Percentiles rank a stretch among this genome's conserved stretches.
Conservation (phyloP, 345 rosid species). For the Gossypium bickii region DNA sequence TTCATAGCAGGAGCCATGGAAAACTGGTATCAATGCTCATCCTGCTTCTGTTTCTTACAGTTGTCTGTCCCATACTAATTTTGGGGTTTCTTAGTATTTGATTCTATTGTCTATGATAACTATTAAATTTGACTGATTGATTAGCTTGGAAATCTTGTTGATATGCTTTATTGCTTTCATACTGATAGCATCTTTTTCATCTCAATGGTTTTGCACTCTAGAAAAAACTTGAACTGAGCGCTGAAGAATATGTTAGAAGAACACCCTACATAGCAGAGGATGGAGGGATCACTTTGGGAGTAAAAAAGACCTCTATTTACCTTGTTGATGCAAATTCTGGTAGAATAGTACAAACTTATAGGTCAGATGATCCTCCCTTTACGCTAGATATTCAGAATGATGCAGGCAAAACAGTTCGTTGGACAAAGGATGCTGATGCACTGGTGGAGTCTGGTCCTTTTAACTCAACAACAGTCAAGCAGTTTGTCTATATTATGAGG, state of each 20-base stretch:
- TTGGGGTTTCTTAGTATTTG: neutral
- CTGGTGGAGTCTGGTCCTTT: slow-evolving; percentile 26
- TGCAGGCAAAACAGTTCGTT: slow-evolving; percentile 27
- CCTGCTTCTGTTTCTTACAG: neutral
- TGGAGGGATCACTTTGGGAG: slow-evolving; percentile 52
- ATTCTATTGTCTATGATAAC: neutral
- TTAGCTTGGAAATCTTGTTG: neutral
- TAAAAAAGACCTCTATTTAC: slow-evolving; percentile 47
- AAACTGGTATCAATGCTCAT: slow-evolving; percentile 29
- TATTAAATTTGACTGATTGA: neutral
- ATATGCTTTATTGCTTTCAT: neutral
- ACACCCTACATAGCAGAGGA: slow-evolving; percentile 45
- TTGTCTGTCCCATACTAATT: neutral
- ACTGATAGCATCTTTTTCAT: neutral
- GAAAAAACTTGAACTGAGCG: slow-evolving; percentile 33
- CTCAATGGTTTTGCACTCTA: slow-evolving; percentile 4
- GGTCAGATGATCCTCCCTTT: slow-evolving; percentile 32
- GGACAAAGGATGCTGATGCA: slow-evolving; percentile 28
- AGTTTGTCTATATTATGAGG: slow-evolving; percentile 44
- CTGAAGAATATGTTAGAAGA: slow-evolving; percentile 50
- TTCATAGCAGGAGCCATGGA: slow-evolving; percentile 35
- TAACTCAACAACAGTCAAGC: slow-evolving; percentile 25
- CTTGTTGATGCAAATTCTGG: slow-evolving; percentile 61
- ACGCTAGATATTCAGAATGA: slow-evolving; percentile 13
- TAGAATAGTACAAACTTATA: slow-evolving; percentile 36